phyloP scores from a whole-genome alignment of 306 rosid genomes.

The Prunus mongolica region DNA sequence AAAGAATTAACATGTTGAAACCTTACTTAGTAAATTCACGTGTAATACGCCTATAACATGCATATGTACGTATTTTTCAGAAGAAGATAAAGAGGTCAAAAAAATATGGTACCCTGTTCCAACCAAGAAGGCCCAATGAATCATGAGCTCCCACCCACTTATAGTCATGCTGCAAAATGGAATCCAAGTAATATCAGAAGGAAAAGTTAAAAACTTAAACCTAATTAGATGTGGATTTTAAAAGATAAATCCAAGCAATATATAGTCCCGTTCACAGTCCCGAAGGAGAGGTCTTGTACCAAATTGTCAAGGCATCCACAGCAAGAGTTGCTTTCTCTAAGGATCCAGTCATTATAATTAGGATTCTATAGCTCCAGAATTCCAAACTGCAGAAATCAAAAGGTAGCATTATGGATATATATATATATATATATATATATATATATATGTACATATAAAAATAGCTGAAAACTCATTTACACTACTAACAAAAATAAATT shows the following conservation, averaged over 20 bases:
- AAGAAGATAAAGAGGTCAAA: not conserved
- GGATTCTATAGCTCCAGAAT: conserved; percentile 65
- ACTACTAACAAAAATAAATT: too few relatives aligned
- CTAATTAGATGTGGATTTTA: too few relatives aligned
- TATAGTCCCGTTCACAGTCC: too few relatives aligned
- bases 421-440: too few relatives aligned
- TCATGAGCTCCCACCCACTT: conserved; percentile 86
- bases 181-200: not conserved
- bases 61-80: too few relatives aligned
- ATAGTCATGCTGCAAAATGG: conserved; percentile 55
- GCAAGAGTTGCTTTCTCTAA: conserved; percentile 59
- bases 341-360: conserved; percentile 60
- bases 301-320: conserved; percentile 61
- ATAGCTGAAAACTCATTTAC: not conserved
- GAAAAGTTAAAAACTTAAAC: not conserved
- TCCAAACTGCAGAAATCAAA: conserved; percentile 42
- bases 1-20: too few relatives aligned
- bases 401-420: too few relatives aligned
- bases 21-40: too few relatives aligned
- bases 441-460: too few relatives aligned
- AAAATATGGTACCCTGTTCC: conserved; percentile 50
- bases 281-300: conserved; percentile 21
- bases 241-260: too few relatives aligned
- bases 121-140: conserved; percentile 72
- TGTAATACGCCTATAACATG: too few relatives aligned